phyloP scores from a whole-genome alignment of 495 filamentous ascomycete species.

The Penicillium dipodomyicola region DNA sequence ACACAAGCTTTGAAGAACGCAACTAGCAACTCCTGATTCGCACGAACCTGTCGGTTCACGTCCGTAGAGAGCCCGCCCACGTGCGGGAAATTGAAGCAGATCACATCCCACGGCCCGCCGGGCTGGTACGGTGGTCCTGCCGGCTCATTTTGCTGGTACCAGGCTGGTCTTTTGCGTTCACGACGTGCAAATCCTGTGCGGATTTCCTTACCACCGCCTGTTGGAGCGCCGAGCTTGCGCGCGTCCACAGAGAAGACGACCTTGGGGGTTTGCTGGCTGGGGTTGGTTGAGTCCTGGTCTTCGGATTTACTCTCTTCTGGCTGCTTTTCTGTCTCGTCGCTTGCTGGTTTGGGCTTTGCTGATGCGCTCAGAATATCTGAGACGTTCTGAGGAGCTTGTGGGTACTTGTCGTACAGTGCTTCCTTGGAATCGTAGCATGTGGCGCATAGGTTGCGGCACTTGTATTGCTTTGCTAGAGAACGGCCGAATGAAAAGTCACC shows the following conservation, averaged over 20 bases:
- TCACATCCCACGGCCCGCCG: slow-evolving; percentile 61
- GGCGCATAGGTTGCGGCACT: slow-evolving; percentile 61
- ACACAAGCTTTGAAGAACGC: slow-evolving; percentile 69
- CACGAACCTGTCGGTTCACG: slow-evolving; percentile 88
- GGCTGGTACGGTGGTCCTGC: slow-evolving; percentile 7
- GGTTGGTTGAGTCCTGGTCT: not conserved
- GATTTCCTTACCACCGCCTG: slow-evolving; percentile 44
- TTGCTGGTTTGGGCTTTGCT: slow-evolving; percentile 10
- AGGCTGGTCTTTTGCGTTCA: slow-evolving; percentile 35
- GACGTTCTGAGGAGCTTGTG: slow-evolving; percentile 64
- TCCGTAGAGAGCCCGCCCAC: slow-evolving; percentile 88
- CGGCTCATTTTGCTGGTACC: slow-evolving; percentile 20
- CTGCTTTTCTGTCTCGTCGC: not conserved
- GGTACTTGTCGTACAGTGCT: slow-evolving; percentile 68
- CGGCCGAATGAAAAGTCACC: slow-evolving; percentile 86
- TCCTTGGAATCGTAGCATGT: slow-evolving; percentile 59
- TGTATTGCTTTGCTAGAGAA: slow-evolving; percentile 69
- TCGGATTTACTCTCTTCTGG: slow-evolving; percentile 6
- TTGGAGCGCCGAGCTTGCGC: slow-evolving; percentile 56
- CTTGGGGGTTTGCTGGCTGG: slow-evolving; percentile 16
- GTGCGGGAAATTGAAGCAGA: slow-evolving; percentile 97
- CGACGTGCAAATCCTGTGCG: slow-evolving; percentile 31
- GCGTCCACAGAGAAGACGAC: slow-evolving; percentile 75
- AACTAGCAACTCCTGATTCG: slow-evolving; percentile 87
- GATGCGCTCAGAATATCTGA: slow-evolving; percentile 42